phyloP scores from a whole-genome alignment of 495 filamentous ascomycete species.

The Astrothelium subdiscretum region DNA sequence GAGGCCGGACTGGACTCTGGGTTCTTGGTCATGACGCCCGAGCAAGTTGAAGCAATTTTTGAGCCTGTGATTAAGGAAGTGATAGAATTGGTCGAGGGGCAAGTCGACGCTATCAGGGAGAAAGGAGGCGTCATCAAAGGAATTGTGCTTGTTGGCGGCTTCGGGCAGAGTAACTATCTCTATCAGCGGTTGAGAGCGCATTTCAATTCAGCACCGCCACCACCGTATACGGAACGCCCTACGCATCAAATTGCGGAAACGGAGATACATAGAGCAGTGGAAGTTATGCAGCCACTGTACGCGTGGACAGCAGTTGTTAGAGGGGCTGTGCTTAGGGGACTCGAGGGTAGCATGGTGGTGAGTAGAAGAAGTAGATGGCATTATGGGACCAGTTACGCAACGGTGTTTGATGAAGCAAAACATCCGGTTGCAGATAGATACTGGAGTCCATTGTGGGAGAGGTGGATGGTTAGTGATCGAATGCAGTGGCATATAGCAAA shows the following conservation, averaged over 20 bases:
- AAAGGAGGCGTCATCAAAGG: slow-evolving; percentile 54
- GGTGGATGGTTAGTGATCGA: slow-evolving; percentile 68
- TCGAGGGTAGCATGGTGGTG: slow-evolving; percentile 62
- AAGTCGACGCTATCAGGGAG: slow-evolving; percentile 37
- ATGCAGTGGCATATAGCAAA: slow-evolving; percentile 75
- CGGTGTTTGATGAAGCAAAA: slow-evolving; percentile 58
- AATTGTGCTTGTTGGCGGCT: slow-evolving; percentile 61
- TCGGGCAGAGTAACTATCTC: slow-evolving; percentile 57
- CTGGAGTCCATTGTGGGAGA: slow-evolving; percentile 65
- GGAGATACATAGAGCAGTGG: slow-evolving; percentile 30
- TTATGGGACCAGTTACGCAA: slow-evolving; percentile 70
- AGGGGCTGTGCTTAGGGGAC: slow-evolving; percentile 52
- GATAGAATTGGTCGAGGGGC: slow-evolving; percentile 46
- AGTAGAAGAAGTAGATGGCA: slow-evolving; percentile 55
- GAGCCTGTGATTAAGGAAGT: slow-evolving; percentile 45
- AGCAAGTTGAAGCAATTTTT: slow-evolving; percentile 35
- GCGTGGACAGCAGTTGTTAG: slow-evolving; percentile 69
- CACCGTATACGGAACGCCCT: slow-evolving; percentile 54
- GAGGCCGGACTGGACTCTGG: slow-evolving; percentile 32
- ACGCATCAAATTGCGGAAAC: slow-evolving; percentile 39
- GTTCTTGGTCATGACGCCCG: slow-evolving; percentile 31
- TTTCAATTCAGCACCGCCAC: slow-evolving; percentile 52
- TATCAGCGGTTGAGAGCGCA: slow-evolving; percentile 47
- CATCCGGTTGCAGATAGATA: slow-evolving; percentile 57
- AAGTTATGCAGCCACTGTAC: slow-evolving; percentile 54